Base-by-base conservation (phyloP, 371 early-diverging fungal genomes). In the Actinomucor elegans region DNA sequence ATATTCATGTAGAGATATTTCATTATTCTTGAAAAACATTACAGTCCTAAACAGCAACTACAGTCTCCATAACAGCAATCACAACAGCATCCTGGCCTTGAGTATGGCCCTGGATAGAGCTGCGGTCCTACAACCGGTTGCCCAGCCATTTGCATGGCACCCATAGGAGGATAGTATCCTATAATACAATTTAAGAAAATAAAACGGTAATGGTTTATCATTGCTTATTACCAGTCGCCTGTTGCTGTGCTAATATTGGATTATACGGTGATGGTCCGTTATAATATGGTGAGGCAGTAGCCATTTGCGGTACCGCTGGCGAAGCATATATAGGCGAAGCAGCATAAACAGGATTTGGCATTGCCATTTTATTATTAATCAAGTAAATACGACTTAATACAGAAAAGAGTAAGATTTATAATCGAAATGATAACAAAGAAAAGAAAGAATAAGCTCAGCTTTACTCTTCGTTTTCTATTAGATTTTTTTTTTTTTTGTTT, bases 141-240 rank as follows among this genome's bases (percentile, higher is more conserved):
- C 12, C 48, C 48, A 18, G 46, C 44, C 15, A 37, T 24, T 24
- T 61, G 61, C 55, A 61, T 61, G 5, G 61, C 29, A 4, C 28
- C 45, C 56, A 61, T 61, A 5, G 51, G 46, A 21, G 61, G 51
- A 24, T 61, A 61, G 31, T 55, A 61, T 1, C 51, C 61, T 55
- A 45, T 4, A 21, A 23, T 27, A 7, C 3, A 10, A 11, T 21
- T 28, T 14, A 34, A 17, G 1, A 26, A 11, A 23, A 1, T n/a
- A 20, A n/a, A 15, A 10, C 0, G 10, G 4, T 6, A 36, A 8
- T 26, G 9, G 5, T 12, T 8, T 11, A 21, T 3, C 4, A 24
- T 26, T 11, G 12, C 11, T 10, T 33, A 6, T 18, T 44, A 59
- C 60, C 60, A 33, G 50, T 14, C 11, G 47, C 24, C 27, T 52